Evolutionary conservation across 1,284 basidiomycete species (phyloP).

Genomic region (Boletellus sp.): DNA sequence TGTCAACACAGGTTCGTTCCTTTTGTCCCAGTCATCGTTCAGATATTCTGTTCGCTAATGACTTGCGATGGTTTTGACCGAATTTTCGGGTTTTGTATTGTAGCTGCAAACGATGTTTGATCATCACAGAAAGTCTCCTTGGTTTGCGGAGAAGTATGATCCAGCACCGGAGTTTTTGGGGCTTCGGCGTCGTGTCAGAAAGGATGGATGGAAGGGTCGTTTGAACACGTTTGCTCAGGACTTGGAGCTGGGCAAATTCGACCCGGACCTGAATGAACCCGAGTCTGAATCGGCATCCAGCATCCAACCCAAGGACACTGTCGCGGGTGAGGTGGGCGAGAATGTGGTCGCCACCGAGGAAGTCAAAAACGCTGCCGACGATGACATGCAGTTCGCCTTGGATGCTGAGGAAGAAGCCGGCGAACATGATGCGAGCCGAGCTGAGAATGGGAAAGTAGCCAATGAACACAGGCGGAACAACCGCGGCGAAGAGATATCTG

Average conservation of each 20-base stretch:
- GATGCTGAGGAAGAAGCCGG: conserved; percentile 67
- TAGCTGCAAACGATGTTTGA: conserved; percentile 91
- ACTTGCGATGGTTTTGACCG: conserved; percentile 30
- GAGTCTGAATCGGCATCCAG: conserved; percentile 41
- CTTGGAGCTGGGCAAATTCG: conserved; percentile 79
- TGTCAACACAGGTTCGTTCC: conserved; percentile 73
- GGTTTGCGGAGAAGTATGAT: conserved; percentile 95
- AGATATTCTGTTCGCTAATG: conserved; percentile 11
- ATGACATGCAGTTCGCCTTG: conserved; percentile 64
- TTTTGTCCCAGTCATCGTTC: conserved; percentile 14
- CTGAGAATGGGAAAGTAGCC: conserved; percentile 56
- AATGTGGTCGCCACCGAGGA: conserved; percentile 43
- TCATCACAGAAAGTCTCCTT: conserved; percentile 84
- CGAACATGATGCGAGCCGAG: conserved; percentile 53
- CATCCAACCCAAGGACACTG: conserved; percentile 48
- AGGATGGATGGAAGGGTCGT: conserved; percentile 76
- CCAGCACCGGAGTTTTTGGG: conserved; percentile 62
- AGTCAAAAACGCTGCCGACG: conserved; percentile 44
- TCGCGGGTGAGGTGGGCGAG: conserved; percentile 34
- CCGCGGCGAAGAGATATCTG: conserved; percentile 72
- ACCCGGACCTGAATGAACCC: conserved; percentile 63
- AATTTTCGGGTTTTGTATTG: conserved; percentile 38
- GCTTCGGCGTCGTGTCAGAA: conserved; percentile 72
- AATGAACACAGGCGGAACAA: conserved; percentile 46
- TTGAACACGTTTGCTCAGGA: conserved; percentile 71